These are phyloP conservation scores for Ceratopteris richardii DNA, from an alignment of 75 land plant genomes.

Conservation along the genomic window DNA sequence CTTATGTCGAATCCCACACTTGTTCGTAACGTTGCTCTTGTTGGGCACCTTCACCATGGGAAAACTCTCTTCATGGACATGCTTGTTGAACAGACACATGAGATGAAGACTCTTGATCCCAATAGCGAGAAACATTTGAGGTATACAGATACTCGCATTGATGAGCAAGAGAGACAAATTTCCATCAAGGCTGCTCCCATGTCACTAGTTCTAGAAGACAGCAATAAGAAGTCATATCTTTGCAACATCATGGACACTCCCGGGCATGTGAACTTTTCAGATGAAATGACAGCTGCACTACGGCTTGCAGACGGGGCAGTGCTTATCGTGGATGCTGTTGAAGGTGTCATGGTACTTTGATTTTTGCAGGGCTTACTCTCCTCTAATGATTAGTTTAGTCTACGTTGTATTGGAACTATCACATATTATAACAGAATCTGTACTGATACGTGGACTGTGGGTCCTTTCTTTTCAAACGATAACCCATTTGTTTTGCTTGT, in stretches of 20 bases:
- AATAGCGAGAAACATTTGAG: constrained; percentile 84
- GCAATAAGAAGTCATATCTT: constrained; percentile 78
- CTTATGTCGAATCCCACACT: constrained; percentile 79
- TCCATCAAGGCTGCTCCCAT: constrained; percentile 95
- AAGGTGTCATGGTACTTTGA: constrained; percentile 80
- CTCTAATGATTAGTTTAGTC: no score
- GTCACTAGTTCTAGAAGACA: constrained; percentile 92
- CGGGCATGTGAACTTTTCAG: constrained; percentile 96
- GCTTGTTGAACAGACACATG: constrained; percentile 94
- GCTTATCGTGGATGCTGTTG: constrained; percentile 94
- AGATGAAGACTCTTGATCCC: constrained; percentile 64
- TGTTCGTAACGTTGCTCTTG: constrained; percentile 81
- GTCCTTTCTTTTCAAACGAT: no score
- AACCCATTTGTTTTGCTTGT: no score
- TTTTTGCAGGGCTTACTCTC: neutral
- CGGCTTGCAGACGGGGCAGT: constrained; percentile 98
- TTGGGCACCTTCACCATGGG: constrained; percentile 93
- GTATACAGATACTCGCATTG: constrained; percentile 92
- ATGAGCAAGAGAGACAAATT: constrained; percentile 94
- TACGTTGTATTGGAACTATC: no score
- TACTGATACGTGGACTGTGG: no score
- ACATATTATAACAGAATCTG: no score
- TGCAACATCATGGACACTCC: constrained; percentile 98
- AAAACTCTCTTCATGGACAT: constrained; percentile 97
- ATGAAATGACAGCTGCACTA: constrained; percentile 98